These are phyloP conservation scores for Brassica cretica DNA, from an alignment of 345 rosid genomes.

Conservation along the genomic window DNA sequence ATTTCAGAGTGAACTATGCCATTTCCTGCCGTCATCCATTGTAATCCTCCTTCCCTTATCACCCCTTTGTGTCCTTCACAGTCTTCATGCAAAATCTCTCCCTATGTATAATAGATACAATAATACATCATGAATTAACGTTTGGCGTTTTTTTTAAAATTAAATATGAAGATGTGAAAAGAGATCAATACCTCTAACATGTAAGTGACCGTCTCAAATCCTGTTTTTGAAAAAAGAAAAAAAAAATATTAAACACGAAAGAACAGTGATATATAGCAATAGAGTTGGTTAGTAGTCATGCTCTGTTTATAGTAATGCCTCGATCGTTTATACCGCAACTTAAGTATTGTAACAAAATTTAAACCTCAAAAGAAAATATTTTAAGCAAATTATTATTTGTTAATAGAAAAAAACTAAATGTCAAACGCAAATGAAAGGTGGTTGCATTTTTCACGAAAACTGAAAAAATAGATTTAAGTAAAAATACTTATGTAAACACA, in stretches of 20 bases:
- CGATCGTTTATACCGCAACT: background rate
- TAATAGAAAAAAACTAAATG: background rate
- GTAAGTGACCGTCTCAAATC: constrained; percentile 94
- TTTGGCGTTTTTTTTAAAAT: background rate
- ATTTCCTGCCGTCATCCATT: constrained; percentile 99
- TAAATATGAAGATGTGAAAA: background rate
- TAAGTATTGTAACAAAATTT: background rate
- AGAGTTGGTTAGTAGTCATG: background rate
- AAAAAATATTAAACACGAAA: background rate
- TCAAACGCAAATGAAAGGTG: background rate
- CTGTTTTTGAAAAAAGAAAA: constrained; percentile 43
- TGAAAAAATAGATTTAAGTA: background rate
- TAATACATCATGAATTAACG: background rate
- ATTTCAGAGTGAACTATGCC: constrained; percentile 94
- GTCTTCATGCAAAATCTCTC: constrained; percentile 74
- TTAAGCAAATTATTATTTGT: background rate
- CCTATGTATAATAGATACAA: constrained; percentile 37
- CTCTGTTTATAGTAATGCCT: background rate
- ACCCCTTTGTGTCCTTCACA: constrained; percentile 89
- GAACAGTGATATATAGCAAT: background rate
- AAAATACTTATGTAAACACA: background rate
- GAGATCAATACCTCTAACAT: constrained; percentile 73
- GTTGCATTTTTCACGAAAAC: background rate
- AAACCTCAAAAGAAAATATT: background rate
- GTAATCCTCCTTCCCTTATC: constrained; percentile 75